Conservation (phyloP, 805 yeast genomes). For the Lachancea sp. region DNA sequence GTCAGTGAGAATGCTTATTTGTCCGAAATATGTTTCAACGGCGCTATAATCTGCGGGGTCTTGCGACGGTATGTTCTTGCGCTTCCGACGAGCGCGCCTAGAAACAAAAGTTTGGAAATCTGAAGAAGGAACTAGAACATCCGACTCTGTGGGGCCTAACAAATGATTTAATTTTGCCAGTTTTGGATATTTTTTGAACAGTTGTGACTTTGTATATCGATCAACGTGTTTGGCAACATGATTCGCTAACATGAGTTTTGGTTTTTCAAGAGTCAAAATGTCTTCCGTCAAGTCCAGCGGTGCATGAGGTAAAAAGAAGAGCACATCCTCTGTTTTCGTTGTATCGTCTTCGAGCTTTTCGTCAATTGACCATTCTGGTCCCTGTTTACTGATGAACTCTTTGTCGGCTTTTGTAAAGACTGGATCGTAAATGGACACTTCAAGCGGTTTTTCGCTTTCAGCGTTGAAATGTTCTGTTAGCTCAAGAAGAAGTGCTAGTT, state of each 20-base stretch:
- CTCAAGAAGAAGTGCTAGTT: conserved; percentile 51
- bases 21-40: conserved; percentile 16
- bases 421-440: conserved; percentile 61
- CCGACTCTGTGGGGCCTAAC: neutral
- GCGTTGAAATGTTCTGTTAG: conserved; percentile 27
- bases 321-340: conserved; percentile 17
- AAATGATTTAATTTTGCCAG: conserved; percentile 34
- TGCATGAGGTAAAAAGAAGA: conserved; percentile 73
- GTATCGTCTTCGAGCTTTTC: conserved; percentile 21
- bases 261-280: conserved; percentile 31
- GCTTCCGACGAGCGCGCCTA: conserved; percentile 15
- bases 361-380: conserved; percentile 24
- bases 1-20: conserved; percentile 18
- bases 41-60: conserved; percentile 19
- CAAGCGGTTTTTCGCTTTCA: neutral
- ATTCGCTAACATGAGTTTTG: conserved; percentile 44
- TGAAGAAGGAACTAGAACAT: conserved; percentile 9
- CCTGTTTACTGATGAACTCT: conserved; percentile 26
- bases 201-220: conserved; percentile 38
- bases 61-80: conserved; percentile 14
- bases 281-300: conserved; percentile 49
- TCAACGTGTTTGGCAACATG: conserved; percentile 49
- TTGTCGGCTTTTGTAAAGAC: conserved; percentile 45
- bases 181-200: conserved; percentile 39
- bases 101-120: conserved; percentile 23